Conservation (phyloP, 129 eudicot genomes). For the Flaveria bidentis region DNA sequence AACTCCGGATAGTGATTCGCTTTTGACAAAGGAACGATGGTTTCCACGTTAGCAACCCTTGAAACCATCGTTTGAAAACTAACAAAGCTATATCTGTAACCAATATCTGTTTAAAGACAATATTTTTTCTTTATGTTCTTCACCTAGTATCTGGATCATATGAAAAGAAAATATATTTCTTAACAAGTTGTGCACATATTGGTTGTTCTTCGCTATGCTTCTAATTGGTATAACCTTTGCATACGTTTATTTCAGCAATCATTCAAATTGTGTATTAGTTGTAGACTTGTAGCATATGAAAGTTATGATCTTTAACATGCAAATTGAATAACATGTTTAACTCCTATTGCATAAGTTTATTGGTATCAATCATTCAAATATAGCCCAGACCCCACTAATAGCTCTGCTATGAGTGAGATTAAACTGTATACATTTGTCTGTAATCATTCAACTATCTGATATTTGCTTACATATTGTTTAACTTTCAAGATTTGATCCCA, state of each 20-base stretch:
- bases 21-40: background rate
- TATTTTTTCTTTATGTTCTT: no score
- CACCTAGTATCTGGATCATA: no score
- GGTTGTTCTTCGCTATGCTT: background rate
- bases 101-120: background rate
- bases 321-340: no score
- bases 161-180: no score
- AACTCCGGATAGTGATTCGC: background rate
- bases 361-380: background rate
- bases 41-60: background rate
- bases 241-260: background rate
- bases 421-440: no score
- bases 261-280: background rate
- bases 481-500: constrained; percentile 17
- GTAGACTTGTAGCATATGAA: background rate
- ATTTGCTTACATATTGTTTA: background rate
- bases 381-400: no score
- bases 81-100: no score
- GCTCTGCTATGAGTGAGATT: no score
- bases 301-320: background rate
- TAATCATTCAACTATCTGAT: background rate
- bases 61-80: no score
- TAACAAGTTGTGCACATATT: no score
- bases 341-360: background rate
- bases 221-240: background rate